Evolutionary conservation across 495 filamentous ascomycete species (phyloP), one percentile per base, ranked within the genome.

Genomic region (Cryomyces antarcticus): DNA sequence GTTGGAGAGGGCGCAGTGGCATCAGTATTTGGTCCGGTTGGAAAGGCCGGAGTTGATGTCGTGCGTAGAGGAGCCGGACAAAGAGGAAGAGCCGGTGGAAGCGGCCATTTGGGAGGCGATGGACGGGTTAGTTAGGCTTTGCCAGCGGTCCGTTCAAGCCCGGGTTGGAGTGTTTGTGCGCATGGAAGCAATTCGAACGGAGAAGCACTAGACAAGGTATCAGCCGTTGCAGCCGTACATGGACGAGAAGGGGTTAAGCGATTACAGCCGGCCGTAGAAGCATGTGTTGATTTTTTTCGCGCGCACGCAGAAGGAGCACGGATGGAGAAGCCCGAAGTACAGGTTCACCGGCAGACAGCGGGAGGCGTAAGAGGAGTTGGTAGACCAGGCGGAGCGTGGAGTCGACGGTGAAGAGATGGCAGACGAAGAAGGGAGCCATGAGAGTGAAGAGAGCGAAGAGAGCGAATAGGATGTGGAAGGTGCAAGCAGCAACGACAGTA

Each of bases 231-330:
- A 35, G 33, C 1, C 33, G 33, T 35, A 35, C 12, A 35, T 35
- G 12, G 33, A 35, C 12, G 12, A 35, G 33, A 35, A 35, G 33
- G 7, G 9, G 33, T 39, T 49, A 33, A 7, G 37, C n/a, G 34
- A 49, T 7, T 35, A 46, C 37, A 31, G 11, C 5, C 31, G 28
- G 39, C 39, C 28, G 24, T 49, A 27, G 42, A 41, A 49, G 47
- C 34, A 49, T 30, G 42, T 49, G 29, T 41, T 49, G 38, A 49
- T 24, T 49, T 49, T n/a, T 49, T 49, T 49, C 38, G 43, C 37
- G 5, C 30, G 33, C 5, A 49, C 37, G 29, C 31, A 49, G 31
- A 29, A 35, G 17, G 37, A 28, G 27, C 17, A 49, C 39, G 39
- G 38, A 13, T 49, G 29, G 38, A 37, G 39, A n/a, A 49, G 47